Conservation (phyloP, 495 filamentous ascomycete species). For the Aspergillus nidulans region DNA sequence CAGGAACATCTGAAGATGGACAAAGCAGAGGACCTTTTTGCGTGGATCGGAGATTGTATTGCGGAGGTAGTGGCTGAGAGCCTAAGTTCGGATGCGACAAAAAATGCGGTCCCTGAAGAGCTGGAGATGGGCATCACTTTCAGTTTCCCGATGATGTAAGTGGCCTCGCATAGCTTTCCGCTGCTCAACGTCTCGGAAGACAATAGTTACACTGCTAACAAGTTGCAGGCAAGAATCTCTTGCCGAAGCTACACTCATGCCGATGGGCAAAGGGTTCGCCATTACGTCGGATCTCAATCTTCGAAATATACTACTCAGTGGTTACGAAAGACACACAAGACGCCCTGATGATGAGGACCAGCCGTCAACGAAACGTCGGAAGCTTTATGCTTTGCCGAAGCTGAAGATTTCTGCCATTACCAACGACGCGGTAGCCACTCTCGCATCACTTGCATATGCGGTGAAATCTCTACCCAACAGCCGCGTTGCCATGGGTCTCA, state of each 20-base stretch:
- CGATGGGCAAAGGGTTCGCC: constrained; percentile 85
- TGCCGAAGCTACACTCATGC: constrained; percentile 72
- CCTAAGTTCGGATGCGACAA: constrained; percentile 40
- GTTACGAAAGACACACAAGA: constrained; percentile 59
- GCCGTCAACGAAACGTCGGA: constrained; percentile 42
- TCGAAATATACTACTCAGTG: constrained; percentile 59
- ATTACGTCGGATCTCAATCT: constrained; percentile 70
- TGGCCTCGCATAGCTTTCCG: neutral
- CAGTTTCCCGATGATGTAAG: constrained; percentile 80
- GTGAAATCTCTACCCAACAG: constrained; percentile 61
- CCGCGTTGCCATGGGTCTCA: constrained; percentile 72
- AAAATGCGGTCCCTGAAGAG: constrained; percentile 45
- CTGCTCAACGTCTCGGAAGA: neutral
- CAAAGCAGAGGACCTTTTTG: constrained; percentile 68
- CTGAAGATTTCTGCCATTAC: constrained; percentile 72
- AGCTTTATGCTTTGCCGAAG: constrained; percentile 53
- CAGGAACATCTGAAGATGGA: constrained; percentile 73
- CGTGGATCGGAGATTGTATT: constrained; percentile 75
- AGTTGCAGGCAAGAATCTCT: constrained; percentile 63
- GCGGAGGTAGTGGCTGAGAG: constrained; percentile 63
- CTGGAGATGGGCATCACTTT: constrained; percentile 79
- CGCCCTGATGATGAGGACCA: constrained; percentile 42
- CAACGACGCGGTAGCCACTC: constrained; percentile 77
- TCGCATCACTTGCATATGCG: constrained; percentile 69
- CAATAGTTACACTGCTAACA: constrained; percentile 17